Evolutionary conservation across 139 green algal species (phyloP).

Genomic region (Chlorella sp.): DNA sequence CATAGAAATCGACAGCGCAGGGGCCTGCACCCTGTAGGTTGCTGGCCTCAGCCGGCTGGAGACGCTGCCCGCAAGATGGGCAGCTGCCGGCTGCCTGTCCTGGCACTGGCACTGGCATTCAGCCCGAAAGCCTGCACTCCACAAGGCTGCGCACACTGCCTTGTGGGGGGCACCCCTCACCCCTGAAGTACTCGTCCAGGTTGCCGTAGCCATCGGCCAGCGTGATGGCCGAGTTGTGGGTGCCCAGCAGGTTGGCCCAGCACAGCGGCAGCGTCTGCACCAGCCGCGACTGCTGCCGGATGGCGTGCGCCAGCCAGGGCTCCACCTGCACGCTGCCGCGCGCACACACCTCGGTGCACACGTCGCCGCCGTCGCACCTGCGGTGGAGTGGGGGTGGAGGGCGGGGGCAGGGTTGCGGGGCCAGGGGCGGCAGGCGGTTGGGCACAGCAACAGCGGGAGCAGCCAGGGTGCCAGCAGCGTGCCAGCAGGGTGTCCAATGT

Average conservation of each 20-base stretch:
- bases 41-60: no score
- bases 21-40: no score
- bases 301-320: constrained; percentile 59
- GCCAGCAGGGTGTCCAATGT: no score
- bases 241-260: constrained; percentile 60
- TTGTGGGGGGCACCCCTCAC: background rate
- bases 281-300: constrained; percentile 51
- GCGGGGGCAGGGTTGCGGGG: background rate
- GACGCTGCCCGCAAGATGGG: no score
- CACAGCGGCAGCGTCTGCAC: constrained; percentile 56
- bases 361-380: constrained; percentile 59
- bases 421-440: background rate
- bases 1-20: no score
- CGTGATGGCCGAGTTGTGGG: constrained; percentile 80
- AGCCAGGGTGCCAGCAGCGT: background rate
- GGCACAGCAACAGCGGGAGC: background rate
- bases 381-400: background rate
- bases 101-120: no score
- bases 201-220: constrained; percentile 83
- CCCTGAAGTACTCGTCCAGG: constrained; percentile 61
- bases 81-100: no score
- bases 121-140: no score
- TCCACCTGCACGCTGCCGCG: constrained; percentile 62
- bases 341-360: constrained; percentile 70
- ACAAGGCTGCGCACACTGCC: no score